phyloP scores from a whole-genome alignment of 805 yeast species.

The Ogataea philodendri region DNA sequence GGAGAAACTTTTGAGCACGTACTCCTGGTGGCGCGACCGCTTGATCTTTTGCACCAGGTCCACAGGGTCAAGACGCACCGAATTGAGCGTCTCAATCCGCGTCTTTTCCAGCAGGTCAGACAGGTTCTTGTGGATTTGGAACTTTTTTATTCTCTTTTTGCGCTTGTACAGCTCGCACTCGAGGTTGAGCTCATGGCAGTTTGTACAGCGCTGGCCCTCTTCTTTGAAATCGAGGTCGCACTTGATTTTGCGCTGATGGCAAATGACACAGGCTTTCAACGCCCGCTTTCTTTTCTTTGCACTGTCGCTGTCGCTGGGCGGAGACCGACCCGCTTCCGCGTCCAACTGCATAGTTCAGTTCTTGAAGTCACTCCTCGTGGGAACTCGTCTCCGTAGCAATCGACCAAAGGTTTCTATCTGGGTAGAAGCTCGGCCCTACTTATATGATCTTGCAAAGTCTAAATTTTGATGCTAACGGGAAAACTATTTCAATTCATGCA shows the following conservation, averaged over 20 bases:
- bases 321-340: conserved; percentile 5
- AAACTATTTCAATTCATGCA: background rate
- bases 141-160: conserved; percentile 24
- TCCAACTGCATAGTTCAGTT: too few relatives aligned
- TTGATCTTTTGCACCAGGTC: background rate
- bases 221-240: conserved; percentile 60
- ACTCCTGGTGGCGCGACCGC: background rate
- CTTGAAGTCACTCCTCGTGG: too few relatives aligned
- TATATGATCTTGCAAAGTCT: conserved; percentile 4
- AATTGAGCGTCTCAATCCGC: conserved; percentile 11
- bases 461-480: background rate
- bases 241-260: conserved; percentile 68
- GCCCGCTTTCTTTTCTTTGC: conserved; percentile 50
- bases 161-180: conserved; percentile 67
- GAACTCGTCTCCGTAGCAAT: background rate
- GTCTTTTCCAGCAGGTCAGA: conserved; percentile 13
- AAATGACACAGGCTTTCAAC: conserved; percentile 67
- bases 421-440: too few relatives aligned
- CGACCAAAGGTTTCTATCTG: background rate
- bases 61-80: conserved; percentile 15
- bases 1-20: conserved; percentile 3
- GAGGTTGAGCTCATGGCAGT: conserved; percentile 42
- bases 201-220: conserved; percentile 58
- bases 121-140: conserved; percentile 15
- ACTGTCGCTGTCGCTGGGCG: conserved; percentile 10